Evolutionary conservation across 345 rosid species (phyloP), one percentile per base, ranked within the genome.

Genomic region (Stellera chamaejasme): DNA sequence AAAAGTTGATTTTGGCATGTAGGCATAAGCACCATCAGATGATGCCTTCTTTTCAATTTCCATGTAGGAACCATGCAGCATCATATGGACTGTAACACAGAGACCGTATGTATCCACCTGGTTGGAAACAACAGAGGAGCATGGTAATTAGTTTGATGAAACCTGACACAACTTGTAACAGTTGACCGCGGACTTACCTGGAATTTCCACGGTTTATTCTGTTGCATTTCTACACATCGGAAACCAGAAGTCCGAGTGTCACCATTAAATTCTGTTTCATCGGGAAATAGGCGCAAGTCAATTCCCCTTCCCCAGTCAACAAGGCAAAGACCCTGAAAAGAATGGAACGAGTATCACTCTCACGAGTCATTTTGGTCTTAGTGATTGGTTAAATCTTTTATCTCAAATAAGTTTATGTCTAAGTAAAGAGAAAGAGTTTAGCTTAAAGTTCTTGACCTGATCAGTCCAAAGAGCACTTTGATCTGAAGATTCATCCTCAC

Each of bases 251-350:
- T 89, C 75, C 94, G 77, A 61, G 82, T 82, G 66, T 79, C 93
- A 64, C 95, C 97, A 39, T 60, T 69, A 62, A 84, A 92, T 59
- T 74, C 62, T 11, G 62, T 65, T 66, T 69, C 70, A n/a, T 75
- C 74, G 8, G 93, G 82, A 69, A 92, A 92, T 52, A 86, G 85
- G 59, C 68, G 77, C 70, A 85, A 68, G 76, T 92, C 96, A 73
- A 92, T 88, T 50, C 90, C 96, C 74, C 84, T 82, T 23, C 98
- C 98, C 96, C 95, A 92, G 65, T 92, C 98, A 43, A 92, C 88
- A 55, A 92, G 90, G 76, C 93, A 88, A 9, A 92, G 96, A 69
- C 98, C 96, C 98, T 88, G 73, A 65, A 56, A 5, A 32, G 39
- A 14, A 69, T 10, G 19, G 45, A 60, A 46, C 52, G 11, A 13